Evolutionary conservation across 768 basidiomycete species (phyloP).

Genomic region (Paxillus ammoniavirescens): DNA sequence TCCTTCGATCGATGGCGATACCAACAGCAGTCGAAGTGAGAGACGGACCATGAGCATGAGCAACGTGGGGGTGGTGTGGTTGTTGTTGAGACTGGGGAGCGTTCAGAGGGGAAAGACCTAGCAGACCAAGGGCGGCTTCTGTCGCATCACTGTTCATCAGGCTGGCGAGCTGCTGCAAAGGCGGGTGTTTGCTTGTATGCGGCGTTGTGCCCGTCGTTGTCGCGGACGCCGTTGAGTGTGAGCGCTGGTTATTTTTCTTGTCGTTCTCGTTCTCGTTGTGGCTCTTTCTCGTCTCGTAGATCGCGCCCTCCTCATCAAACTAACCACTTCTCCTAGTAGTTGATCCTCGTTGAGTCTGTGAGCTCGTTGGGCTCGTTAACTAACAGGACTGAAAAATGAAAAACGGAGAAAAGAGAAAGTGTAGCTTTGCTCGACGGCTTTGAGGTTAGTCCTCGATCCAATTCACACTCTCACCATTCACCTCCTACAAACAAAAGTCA

Average conservation of each 20-base stretch:
- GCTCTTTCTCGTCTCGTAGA: neutral
- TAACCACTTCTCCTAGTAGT: neutral
- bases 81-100: slow-evolving; percentile 28
- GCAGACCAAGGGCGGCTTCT: slow-evolving; percentile 58
- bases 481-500: slow-evolving; percentile 26
- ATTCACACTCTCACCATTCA: slow-evolving; percentile 11
- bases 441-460: slow-evolving; percentile 9
- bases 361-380: slow-evolving; percentile 19
- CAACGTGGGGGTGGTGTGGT: slow-evolving; percentile 25
- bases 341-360: slow-evolving; percentile 2
- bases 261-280: slow-evolving; percentile 6
- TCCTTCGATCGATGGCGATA: slow-evolving; percentile 25
- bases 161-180: slow-evolving; percentile 9
- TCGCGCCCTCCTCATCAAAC: slow-evolving; percentile 7
- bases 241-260: slow-evolving; percentile 17
- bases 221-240: slow-evolving; percentile 12
- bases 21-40: slow-evolving; percentile 24
- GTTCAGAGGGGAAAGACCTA: slow-evolving; percentile 45
- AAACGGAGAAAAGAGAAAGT: slow-evolving; percentile 13
- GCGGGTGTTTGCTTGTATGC: neutral
- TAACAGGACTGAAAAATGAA: slow-evolving; percentile 7
- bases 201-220: slow-evolving; percentile 9
- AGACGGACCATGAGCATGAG: slow-evolving; percentile 24
- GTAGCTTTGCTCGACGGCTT: slow-evolving; percentile 10
- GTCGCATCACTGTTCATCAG: slow-evolving; percentile 54